phyloP scores from a whole-genome alignment of 495 filamentous ascomycete genomes.

The Xanthoparmelia taractica region DNA sequence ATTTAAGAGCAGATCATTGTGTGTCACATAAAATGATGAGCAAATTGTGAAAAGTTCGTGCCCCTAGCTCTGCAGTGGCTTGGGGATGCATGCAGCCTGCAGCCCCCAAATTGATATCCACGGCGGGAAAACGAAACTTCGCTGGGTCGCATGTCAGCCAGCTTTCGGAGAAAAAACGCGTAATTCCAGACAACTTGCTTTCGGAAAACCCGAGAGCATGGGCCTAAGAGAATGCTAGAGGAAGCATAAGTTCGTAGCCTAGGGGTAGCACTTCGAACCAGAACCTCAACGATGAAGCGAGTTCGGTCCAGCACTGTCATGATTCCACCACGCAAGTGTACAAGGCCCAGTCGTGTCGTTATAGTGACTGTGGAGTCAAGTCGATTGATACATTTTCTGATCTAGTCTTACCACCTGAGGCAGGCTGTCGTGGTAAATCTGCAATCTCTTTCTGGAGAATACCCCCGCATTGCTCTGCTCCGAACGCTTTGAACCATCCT shows the following conservation, averaged over 20 bases:
- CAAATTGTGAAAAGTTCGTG: constrained; percentile 13
- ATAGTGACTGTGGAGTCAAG: background rate
- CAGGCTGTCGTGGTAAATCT: no score
- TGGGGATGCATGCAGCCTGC: background rate
- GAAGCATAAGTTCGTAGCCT: background rate
- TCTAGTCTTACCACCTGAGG: background rate
- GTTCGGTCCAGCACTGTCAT: background rate
- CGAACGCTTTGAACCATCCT: constrained; percentile 1
- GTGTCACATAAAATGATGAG: background rate
- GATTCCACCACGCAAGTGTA: background rate
- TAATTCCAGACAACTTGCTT: background rate
- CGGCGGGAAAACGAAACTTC: background rate
- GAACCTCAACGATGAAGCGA: no score
- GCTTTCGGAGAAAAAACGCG: background rate
- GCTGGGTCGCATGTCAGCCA: background rate
- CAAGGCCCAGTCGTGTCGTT: background rate
- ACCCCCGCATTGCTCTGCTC: background rate
- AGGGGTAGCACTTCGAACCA: background rate
- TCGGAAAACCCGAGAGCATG: background rate
- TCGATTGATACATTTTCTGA: background rate
- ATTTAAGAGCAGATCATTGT: background rate
- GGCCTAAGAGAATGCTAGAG: background rate
- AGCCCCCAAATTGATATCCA: background rate
- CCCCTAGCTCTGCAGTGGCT: constrained; percentile 7
- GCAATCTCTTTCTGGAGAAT: background rate